Conservation (phyloP, 176 grass and related monocot genomes). For the Bonia amplexicaulis region DNA sequence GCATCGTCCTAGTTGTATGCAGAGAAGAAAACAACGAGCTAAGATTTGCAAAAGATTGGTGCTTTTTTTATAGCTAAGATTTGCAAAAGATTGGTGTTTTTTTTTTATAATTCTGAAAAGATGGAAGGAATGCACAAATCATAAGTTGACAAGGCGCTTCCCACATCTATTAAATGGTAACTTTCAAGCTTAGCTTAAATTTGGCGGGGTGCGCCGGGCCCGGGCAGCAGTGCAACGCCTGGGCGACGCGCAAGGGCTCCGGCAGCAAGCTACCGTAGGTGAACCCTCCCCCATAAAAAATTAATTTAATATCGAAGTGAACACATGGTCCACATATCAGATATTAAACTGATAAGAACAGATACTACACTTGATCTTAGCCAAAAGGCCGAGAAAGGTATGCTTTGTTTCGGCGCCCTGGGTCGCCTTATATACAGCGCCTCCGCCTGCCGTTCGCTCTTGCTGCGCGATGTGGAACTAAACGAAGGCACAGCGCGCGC, state of each 20-base stretch:
- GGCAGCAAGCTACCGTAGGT: too few relatives aligned
- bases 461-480: neutral
- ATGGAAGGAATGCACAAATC: too few relatives aligned
- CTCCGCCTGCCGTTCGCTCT: neutral
- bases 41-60: too few relatives aligned
- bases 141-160: too few relatives aligned
- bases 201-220: too few relatives aligned
- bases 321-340: slow-evolving; percentile 35
- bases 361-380: slow-evolving; percentile 78
- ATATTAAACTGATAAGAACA: slow-evolving; percentile 75
- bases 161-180: too few relatives aligned
- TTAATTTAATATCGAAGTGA: slow-evolving; percentile 53
- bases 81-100: too few relatives aligned
- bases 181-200: too few relatives aligned
- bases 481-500: neutral
- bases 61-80: too few relatives aligned
- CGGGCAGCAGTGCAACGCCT: too few relatives aligned
- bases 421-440: rapidly evolving
- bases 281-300: slow-evolving; percentile 16
- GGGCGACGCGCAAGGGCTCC: too few relatives aligned
- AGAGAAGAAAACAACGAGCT: neutral
- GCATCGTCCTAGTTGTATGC: neutral
- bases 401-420: neutral
- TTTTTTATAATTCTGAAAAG: too few relatives aligned
- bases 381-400: slow-evolving; percentile 82